A percentile compares a stretch with the other conserved stretches of the same genome.
Evolutionary conservation across 768 basidiomycete genomes (phyloP).

Genomic region (Mycena albidolilacea): DNA sequence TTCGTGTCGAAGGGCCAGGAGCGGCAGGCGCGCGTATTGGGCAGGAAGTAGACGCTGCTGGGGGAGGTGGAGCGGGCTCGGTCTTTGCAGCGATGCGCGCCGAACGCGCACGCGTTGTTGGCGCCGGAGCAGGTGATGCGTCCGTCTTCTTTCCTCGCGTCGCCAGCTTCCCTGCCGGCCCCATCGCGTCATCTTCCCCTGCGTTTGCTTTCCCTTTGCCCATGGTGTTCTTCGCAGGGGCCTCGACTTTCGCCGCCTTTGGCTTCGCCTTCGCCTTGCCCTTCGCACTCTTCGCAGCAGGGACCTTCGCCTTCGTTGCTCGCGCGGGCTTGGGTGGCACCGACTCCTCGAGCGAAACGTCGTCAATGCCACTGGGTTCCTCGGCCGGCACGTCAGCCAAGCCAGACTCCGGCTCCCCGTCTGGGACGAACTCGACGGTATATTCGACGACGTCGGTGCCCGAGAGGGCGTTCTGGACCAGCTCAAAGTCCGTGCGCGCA

Average conservation of each 20-base stretch:
- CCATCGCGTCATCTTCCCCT: background rate
- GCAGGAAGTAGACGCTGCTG: no score
- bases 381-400: background rate
- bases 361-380: background rate
- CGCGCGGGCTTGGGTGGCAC: no score
- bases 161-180: background rate
- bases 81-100: background rate
- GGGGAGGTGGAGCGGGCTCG: background rate
- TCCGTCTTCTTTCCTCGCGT: background rate
- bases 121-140: background rate
- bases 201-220: background rate
- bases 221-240: background rate
- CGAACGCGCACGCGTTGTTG: background rate
- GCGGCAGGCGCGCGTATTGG: no score
- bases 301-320: no score
- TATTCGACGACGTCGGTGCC: slow-evolving; percentile 13
- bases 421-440: slow-evolving; percentile 22
- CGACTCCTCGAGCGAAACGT: no score
- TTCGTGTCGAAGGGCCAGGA: no score
- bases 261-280: background rate
- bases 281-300: no score
- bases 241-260: background rate
- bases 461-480: slow-evolving; percentile 4
- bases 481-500: background rate
- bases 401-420: background rate